phyloP scores from a whole-genome alignment of 768 basidiomycete species.

The Lepiota brunneoincarnata region DNA sequence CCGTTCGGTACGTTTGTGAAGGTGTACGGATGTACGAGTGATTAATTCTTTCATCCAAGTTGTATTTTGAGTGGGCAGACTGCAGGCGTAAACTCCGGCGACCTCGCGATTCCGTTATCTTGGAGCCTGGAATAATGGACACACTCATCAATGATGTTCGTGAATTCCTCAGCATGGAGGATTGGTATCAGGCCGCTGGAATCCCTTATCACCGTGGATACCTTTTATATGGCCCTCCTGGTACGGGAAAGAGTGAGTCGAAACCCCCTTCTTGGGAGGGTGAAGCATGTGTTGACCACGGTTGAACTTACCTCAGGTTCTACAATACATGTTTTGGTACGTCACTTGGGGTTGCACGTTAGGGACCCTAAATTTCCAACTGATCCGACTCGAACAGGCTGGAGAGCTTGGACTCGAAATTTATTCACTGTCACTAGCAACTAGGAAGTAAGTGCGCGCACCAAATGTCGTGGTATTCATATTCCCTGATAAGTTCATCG shows the following conservation, averaged over 20 bases:
- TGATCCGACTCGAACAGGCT: conserved; percentile 23
- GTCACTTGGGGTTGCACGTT: not conserved
- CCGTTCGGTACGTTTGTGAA: conserved; percentile 22
- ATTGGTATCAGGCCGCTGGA: conserved; percentile 53
- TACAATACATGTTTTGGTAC: conserved; percentile 49
- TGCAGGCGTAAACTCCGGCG: conserved; percentile 47
- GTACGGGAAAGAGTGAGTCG: conserved; percentile 53
- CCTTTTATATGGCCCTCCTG: conserved; percentile 53
- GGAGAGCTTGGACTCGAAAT: conserved; percentile 79
- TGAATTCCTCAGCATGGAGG: conserved; percentile 48
- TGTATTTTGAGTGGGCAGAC: conserved; percentile 35
- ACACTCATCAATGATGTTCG: conserved; percentile 45
- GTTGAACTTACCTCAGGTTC: conserved; percentile 37
- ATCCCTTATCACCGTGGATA: conserved; percentile 57
- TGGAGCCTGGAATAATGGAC: conserved; percentile 43
- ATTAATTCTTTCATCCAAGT: conserved; percentile 21
- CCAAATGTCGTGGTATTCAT: not conserved
- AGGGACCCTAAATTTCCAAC: not conserved
- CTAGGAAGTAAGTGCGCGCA: conserved; percentile 34
- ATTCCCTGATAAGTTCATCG: not conserved
- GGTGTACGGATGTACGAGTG: not conserved
- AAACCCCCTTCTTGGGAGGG: conserved; percentile 5
- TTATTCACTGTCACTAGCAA: conserved; percentile 54
- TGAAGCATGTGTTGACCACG: conserved; percentile 15
- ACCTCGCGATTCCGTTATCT: conserved; percentile 47